Evolutionary conservation across 2,329 filamentous ascomycete genomes (phyloP).

Genomic region (Alternaria sp.): DNA sequence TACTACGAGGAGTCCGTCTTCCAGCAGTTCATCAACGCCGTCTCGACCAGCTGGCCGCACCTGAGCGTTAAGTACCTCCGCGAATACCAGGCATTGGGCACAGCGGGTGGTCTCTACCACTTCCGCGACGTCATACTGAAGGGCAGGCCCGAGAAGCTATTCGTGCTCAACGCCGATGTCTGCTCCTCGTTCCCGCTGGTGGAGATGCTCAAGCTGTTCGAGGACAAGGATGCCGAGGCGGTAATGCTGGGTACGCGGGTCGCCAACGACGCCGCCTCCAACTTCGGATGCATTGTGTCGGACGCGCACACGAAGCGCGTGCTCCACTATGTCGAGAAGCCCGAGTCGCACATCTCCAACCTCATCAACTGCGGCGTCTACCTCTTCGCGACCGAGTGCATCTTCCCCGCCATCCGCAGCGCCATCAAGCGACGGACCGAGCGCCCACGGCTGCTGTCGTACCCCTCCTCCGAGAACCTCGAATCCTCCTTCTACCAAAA

Average conservation of each 20-base stretch:
- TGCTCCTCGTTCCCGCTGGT: slow-evolving; percentile 97
- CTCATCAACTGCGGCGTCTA: slow-evolving; percentile 99
- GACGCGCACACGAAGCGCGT: slow-evolving; percentile 94
- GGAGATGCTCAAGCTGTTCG: slow-evolving; percentile 94
- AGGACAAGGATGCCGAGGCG: slow-evolving; percentile 94
- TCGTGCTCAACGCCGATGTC: slow-evolving; percentile 96
- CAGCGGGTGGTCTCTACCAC: slow-evolving; percentile 95
- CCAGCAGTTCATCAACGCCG: slow-evolving; percentile 96
- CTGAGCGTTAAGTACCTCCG: slow-evolving; percentile 93
- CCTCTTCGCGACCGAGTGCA: slow-evolving; percentile 92
- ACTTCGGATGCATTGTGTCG: slow-evolving; percentile 98
- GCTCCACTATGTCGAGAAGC: slow-evolving; percentile 98
- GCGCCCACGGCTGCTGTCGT: slow-evolving; percentile 88
- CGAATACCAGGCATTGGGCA: slow-evolving; percentile 96
- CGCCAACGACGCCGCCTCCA: slow-evolving; percentile 86
- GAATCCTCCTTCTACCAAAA: slow-evolving; percentile 69
- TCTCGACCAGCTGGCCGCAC: slow-evolving; percentile 81
- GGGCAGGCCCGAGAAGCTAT: slow-evolving; percentile 91
- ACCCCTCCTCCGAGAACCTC: slow-evolving; percentile 93
- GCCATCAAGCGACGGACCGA: slow-evolving; percentile 96
- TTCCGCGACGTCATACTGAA: slow-evolving; percentile 99
- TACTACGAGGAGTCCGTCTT: slow-evolving; percentile 99
- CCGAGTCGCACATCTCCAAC: slow-evolving; percentile 95
- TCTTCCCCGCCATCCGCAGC: slow-evolving; percentile 92
- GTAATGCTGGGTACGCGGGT: slow-evolving; percentile 94